Conservation (phyloP, 2,329 filamentous ascomycete species). For the Dothistroma pini region DNA sequence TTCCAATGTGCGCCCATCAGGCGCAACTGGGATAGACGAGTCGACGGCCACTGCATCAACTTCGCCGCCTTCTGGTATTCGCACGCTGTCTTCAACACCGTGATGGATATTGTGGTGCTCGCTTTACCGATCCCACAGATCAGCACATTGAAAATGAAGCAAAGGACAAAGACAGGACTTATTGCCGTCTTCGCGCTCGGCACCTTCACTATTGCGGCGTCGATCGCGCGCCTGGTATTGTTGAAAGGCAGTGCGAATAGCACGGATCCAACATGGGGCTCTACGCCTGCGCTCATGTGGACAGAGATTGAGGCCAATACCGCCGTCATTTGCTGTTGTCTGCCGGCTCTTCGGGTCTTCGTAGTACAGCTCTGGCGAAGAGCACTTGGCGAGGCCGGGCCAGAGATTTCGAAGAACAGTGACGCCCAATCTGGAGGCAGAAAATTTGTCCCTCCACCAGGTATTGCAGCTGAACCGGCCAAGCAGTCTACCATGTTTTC, state of each 20-base stretch:
- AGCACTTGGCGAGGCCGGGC: background rate
- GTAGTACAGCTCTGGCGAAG: constrained; percentile 8
- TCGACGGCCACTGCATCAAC: constrained; percentile 20
- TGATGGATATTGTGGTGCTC: constrained; percentile 30
- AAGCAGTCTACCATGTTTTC: background rate
- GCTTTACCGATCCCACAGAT: constrained; percentile 30
- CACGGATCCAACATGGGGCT: constrained; percentile 27
- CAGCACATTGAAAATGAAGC: constrained; percentile 23
- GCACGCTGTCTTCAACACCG: constrained; percentile 28
- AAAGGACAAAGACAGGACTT: constrained; percentile 22
- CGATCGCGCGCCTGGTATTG: constrained; percentile 27
- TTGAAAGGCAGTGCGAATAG: constrained; percentile 20
- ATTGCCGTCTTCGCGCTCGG: constrained; percentile 26
- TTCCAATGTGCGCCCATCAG: constrained; percentile 27
- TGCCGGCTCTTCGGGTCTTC: constrained; percentile 23
- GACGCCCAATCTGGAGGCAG: background rate
- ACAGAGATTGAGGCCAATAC: constrained; percentile 29
- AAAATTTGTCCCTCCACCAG: background rate
- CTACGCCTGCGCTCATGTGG: constrained; percentile 25
- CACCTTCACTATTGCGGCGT: constrained; percentile 28
- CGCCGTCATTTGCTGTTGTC: constrained; percentile 27
- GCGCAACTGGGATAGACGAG: constrained; percentile 21
- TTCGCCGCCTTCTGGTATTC: constrained; percentile 28
- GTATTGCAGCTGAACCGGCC: no score
- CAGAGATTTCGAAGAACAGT: background rate